phyloP scores from a whole-genome alignment of 768 basidiomycete species.

The Coprinopsis sp. region DNA sequence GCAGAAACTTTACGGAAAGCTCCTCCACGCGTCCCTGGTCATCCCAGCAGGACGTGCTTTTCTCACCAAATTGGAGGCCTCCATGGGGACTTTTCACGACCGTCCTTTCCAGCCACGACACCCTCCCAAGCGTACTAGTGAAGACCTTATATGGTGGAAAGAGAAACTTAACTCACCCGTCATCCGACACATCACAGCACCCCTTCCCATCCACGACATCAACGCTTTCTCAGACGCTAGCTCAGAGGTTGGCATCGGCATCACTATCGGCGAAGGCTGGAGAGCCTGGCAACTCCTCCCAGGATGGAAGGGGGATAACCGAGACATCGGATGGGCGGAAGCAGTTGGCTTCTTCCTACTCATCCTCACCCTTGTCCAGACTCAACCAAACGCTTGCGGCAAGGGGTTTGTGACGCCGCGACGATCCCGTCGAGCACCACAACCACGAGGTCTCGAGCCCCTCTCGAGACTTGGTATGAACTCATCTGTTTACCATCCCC shows the following conservation, averaged over 20 bases:
- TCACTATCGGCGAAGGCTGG: slow-evolving; percentile 22
- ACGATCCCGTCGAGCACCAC: too few relatives aligned
- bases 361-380: slow-evolving; percentile 12
- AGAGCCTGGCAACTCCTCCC: slow-evolving; percentile 23
- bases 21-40: slow-evolving; percentile 25
- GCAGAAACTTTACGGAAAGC: slow-evolving; percentile 32
- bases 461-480: too few relatives aligned
- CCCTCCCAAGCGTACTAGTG: slow-evolving; percentile 1
- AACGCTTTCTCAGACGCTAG: slow-evolving; percentile 35
- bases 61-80: slow-evolving; percentile 32
- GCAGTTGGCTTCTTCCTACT: slow-evolving; percentile 34
- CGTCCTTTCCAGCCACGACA: slow-evolving; percentile 21
- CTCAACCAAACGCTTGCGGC: background rate
- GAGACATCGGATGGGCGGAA: slow-evolving; percentile 40
- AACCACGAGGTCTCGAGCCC: too few relatives aligned
- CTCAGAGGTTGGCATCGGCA: slow-evolving; percentile 20
- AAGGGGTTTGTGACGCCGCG: slow-evolving; percentile 18
- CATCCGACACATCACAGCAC: slow-evolving; percentile 20
- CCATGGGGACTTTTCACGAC: slow-evolving; percentile 21
- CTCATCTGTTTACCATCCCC: too few relatives aligned
- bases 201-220: slow-evolving; percentile 19
- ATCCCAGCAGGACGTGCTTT: slow-evolving; percentile 29
- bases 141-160: slow-evolving; percentile 31
- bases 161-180: slow-evolving; percentile 8
- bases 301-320: slow-evolving; percentile 20